Percentiles rank a stretch among this genome's conserved stretches.
Evolutionary conservation across 1,284 basidiomycete genomes (phyloP).

Genomic region (Cutaneotrichosporon cyanovorans): DNA sequence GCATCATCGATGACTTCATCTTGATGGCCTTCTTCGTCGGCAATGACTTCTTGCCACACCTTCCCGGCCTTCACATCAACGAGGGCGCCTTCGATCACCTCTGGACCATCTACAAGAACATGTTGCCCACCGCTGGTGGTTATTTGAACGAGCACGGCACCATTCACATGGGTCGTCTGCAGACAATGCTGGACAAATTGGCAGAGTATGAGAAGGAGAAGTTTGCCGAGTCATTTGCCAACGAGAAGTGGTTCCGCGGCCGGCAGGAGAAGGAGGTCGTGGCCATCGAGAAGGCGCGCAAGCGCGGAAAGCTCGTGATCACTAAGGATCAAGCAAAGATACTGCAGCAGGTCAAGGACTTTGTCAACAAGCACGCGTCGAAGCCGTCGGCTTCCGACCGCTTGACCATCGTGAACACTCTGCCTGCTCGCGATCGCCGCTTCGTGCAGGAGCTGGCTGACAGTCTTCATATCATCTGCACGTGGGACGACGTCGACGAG

Average conservation of each 20-base stretch:
- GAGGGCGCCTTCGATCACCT: constrained; percentile 88
- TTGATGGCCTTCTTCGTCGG: constrained; percentile 93
- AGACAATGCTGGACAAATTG: constrained; percentile 83
- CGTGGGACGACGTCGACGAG: constrained; percentile 86
- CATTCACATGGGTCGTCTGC: constrained; percentile 72
- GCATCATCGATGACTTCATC: constrained; percentile 96
- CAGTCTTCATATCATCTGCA: constrained; percentile 63
- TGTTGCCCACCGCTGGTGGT: constrained; percentile 72
- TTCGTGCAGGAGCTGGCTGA: constrained; percentile 69
- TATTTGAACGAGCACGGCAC: constrained; percentile 87
- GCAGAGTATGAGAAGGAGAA: constrained; percentile 76
- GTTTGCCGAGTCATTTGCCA: constrained; percentile 83
- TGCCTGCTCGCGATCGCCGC: constrained; percentile 65
- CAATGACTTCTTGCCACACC: constrained; percentile 93
- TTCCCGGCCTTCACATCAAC: constrained; percentile 95
- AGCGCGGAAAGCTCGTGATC: constrained; percentile 52
- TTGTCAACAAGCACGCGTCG: constrained; percentile 55
- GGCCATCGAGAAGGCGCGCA: constrained; percentile 45
- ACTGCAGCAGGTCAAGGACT: constrained; percentile 65
- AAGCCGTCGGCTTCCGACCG: constrained; percentile 47
- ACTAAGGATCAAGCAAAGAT: constrained; percentile 65
- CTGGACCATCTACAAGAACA: constrained; percentile 90
- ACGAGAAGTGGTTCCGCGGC: constrained; percentile 81
- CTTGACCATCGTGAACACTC: constrained; percentile 64
- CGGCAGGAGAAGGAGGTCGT: constrained; percentile 69